Evolutionary conservation across 441 rosid genomes (phyloP), one percentile per base, ranked within the genome.

Genomic region (Monsonia emarginata): DNA sequence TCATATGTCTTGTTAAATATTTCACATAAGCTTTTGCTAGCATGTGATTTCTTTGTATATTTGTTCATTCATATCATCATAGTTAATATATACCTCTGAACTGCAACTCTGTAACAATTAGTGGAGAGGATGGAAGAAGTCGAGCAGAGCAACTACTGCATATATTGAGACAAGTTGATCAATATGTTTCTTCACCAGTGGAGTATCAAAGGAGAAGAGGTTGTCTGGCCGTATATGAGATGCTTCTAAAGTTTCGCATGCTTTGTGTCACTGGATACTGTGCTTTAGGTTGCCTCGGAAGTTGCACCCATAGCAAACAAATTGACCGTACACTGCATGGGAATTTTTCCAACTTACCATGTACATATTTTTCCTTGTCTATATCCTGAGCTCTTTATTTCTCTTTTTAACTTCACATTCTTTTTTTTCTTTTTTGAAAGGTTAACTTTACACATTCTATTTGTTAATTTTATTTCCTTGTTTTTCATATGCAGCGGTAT

Each of bases 41-140:
- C 36, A 25, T 48, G 22, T 30, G n/a, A 48, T 40, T 18, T 28
- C 16, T 22, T 46, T 66, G 8, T 59, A n/a, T 40, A 62, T 61
- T 25, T n/a, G 44, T 50, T 61, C 21, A 27, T 34, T 59, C 42
- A 19, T 65, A 30, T 26, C 36, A 65, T 56, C 58, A 50, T 30
- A 66, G 22, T 66, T 40, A 21, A 11, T 67, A 61, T 31, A 26
- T 50, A 68, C 40, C 40, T 34, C 69, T 34, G 63, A 34, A 68
- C 69, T 48, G 65, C 81, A 70, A 70, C 24, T 72, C 63, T 80
- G 63, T 73, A 75, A 75, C 65, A 76, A 74, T 68, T 78, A 95
- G 99, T 78, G 99, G 99, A 78, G 99, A 89, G 84, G 99, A 95
- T 84, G 99, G 99, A 72, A 82, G 98, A 86, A 95, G 97, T 77